Evolutionary conservation across 2,329 filamentous ascomycete genomes (phyloP).

Genomic region (Podosphaera xanthii): DNA sequence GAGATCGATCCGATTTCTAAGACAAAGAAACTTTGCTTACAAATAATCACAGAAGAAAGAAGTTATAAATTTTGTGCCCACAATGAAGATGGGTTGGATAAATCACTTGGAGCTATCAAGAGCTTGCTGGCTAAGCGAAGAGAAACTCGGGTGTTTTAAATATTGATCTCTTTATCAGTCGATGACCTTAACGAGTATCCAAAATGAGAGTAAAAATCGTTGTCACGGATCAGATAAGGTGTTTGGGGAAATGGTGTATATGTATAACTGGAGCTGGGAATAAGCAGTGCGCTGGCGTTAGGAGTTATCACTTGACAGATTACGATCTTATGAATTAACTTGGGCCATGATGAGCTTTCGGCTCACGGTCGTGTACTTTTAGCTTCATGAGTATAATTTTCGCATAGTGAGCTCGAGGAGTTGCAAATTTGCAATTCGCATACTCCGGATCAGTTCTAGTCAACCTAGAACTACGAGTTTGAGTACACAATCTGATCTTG

Average conservation of each 20-base stretch:
- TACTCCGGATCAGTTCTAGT: too few species aligned
- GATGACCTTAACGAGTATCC: neutral
- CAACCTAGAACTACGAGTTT: too few species aligned
- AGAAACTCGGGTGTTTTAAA: neutral
- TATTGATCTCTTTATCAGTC: neutral
- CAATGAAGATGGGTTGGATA: slow-evolving; percentile 62
- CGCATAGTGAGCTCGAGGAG: too few species aligned
- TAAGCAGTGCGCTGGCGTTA: neutral
- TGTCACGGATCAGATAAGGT: neutral
- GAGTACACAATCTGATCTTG: too few species aligned
- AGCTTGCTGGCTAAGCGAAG: slow-evolving; percentile 53
- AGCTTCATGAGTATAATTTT: too few species aligned
- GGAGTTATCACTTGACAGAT: neutral
- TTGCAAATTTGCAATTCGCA: too few species aligned
- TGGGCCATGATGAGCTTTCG: too few species aligned
- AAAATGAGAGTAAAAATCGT: neutral
- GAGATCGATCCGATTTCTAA: slow-evolving; percentile 75
- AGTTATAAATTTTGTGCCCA: slow-evolving; percentile 53
- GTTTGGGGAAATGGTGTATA: neutral
- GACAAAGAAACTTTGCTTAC: slow-evolving; percentile 69
- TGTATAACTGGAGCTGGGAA: neutral
- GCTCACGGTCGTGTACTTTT: too few species aligned
- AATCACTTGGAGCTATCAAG: slow-evolving; percentile 78
- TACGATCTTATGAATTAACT: too few species aligned
- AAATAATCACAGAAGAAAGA: slow-evolving; percentile 85